Base-by-base conservation (phyloP, 75 land plant species). In the Larix kaempferi region DNA sequence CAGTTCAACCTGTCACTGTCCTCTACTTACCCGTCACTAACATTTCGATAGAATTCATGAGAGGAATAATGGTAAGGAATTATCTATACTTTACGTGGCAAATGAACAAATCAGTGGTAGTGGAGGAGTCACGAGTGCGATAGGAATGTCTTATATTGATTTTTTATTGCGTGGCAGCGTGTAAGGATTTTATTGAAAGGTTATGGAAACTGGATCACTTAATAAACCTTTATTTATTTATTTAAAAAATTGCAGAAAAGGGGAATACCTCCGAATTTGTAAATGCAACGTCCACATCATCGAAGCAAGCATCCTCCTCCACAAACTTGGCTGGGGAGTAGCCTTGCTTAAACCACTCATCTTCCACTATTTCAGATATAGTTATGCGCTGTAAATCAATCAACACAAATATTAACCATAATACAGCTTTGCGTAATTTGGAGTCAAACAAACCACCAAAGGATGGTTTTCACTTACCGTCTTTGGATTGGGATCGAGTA, bases 321-420 rank as follows among this genome's bases (percentile, higher is more conserved):
- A 84, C 74, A 17, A 78, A 23, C 56, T 54, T 57, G 19, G 80
- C 84, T 14, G 95, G 93, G 39, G 55, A 59, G 59, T 94, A 96
- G 13, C 80, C 87, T 75, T 86, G 82, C 74, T 84, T 89, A 69
- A 94, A 96, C 98, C 98, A 95, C 26, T 80, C 85, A 79, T 95
- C 83, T 35, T 77, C 87, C 79, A 85, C 85, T 54, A 95, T 90
- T 55, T 81, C 89, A 8, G 78, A 81, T 54, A 93, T 73, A 10
- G 77, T 87, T 49, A 93, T 90, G 27, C 96, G 82, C 87, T 74
- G 57, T 49, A 49, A 5, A 21, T 60, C 21, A 21, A 23, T 60
- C 22, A 4, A 1, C 62, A 55, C 78, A 39, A 33, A 77, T n/a
- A 10, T 55, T 49, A 49, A 49, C 12, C 54, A 49, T 10, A 49